Evolutionary conservation across 1,284 basidiomycete genomes (phyloP).

Genomic region (Ustilago vetiveriae): DNA sequence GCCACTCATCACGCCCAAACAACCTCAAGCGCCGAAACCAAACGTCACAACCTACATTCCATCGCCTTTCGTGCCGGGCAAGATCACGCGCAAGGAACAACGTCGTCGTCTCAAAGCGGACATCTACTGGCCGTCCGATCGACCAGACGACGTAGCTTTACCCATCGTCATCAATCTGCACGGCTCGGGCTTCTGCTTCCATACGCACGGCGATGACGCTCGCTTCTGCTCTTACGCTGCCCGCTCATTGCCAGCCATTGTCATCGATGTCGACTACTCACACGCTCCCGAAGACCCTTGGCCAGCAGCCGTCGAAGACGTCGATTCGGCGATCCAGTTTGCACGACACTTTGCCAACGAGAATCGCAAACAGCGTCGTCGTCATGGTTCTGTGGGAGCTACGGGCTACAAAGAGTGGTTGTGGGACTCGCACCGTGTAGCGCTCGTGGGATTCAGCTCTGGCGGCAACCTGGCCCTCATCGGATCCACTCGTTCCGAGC

Average conservation of each 20-base stretch:
- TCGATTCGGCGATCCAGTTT: conserved; percentile 76
- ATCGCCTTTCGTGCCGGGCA: conserved; percentile 36
- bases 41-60: conserved; percentile 38
- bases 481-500: conserved; percentile 16
- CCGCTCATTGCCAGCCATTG: conserved; percentile 65
- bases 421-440: conserved; percentile 41
- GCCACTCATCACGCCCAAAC: conserved; percentile 28
- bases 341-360: conserved; percentile 49
- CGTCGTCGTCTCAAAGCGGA: conserved; percentile 40
- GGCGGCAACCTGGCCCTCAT: conserved; percentile 50
- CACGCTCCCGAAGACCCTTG: conserved; percentile 79
- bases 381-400: conserved; percentile 24
- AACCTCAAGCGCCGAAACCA: conserved; percentile 32
- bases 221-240: conserved; percentile 42
- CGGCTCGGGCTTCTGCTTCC: conserved; percentile 51
- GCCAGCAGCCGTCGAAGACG: conserved; percentile 79
- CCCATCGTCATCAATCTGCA: conserved; percentile 52
- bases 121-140: conserved; percentile 30
- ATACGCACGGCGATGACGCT: conserved; percentile 40
- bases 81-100: conserved; percentile 32
- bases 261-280: conserved; percentile 77
- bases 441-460: conserved; percentile 48
- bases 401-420: conserved; percentile 38
- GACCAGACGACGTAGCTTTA: conserved; percentile 21
- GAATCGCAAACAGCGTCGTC: conserved; percentile 26